These are phyloP conservation scores for Poteriospumella lacustris DNA, from an alignment of 108 stramenopile genomes.

Conservation along the genomic window DNA sequence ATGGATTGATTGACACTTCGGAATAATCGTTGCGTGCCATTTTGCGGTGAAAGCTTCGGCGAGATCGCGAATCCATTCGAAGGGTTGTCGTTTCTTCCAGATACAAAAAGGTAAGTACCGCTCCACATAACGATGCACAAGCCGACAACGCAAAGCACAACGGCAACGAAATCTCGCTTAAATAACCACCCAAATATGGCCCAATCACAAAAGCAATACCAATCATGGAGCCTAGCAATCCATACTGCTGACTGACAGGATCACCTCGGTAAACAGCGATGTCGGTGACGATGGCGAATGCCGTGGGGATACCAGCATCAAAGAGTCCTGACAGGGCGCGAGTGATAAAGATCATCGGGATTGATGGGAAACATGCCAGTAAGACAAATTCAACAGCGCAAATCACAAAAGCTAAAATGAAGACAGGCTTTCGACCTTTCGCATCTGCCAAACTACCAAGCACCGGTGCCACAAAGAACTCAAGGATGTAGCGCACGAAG, in stretches of 20 bases:
- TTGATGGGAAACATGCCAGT: slow-evolving; percentile 5
- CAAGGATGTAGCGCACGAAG: not conserved
- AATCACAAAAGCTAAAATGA: not conserved
- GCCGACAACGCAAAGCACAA: not conserved
- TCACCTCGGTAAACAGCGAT: not conserved
- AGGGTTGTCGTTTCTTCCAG: not conserved
- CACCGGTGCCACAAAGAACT: not conserved
- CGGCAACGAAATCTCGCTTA: not conserved
- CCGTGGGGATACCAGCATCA: not conserved
- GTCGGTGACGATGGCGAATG: not conserved
- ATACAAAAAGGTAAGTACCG: not conserved
- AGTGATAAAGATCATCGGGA: slow-evolving; percentile 1
- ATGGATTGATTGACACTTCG: not conserved
- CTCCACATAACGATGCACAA: not conserved
- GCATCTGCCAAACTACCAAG: not conserved
- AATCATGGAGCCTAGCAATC: not conserved
- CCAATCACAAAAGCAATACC: not conserved
- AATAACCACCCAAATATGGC: not conserved
- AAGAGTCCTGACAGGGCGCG: not conserved
- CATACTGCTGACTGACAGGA: not conserved
- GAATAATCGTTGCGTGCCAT: not conserved
- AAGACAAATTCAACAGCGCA: not conserved
- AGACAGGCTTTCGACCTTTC: not conserved
- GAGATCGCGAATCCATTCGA: no score
- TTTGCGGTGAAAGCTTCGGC: no score